phyloP scores from a whole-genome alignment of 805 yeast species.

The Pichia cabralensis region DNA sequence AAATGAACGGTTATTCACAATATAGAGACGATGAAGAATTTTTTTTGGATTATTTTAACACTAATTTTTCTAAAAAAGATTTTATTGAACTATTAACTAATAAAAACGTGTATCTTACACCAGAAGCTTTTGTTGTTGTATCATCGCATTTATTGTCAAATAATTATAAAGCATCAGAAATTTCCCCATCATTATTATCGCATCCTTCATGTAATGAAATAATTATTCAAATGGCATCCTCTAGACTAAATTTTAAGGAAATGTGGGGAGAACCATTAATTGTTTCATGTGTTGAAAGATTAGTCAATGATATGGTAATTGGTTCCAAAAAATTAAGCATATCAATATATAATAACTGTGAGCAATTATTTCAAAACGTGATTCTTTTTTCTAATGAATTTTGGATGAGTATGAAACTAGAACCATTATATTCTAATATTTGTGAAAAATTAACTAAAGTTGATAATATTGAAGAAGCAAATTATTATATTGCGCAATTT shows the following conservation, averaged over 20 bases:
- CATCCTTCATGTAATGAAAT: constrained; percentile 12
- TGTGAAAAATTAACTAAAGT: constrained; percentile 9
- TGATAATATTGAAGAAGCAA: constrained; percentile 14
- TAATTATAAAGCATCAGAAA: constrained; percentile 1
- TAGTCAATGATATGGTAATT: constrained; percentile 19
- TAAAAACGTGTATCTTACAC: constrained; percentile 4
- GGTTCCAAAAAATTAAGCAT: constrained; percentile 9
- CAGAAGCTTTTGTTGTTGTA: constrained; percentile 13
- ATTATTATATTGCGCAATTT: constrained; percentile 16
- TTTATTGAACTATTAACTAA: constrained; percentile 9
- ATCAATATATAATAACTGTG: constrained; percentile 16
- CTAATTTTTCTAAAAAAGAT: constrained; percentile 12
- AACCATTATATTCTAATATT: constrained; percentile 14
- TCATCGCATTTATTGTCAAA: constrained; percentile 11
- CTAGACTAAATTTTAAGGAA: constrained; percentile 13
- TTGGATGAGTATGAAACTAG: constrained; percentile 19
- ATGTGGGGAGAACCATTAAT: constrained; percentile 15
- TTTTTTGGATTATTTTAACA: constrained; percentile 28
- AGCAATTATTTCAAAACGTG: constrained; percentile 12
- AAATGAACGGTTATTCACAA: constrained; percentile 25
- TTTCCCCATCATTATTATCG: constrained; percentile 12
- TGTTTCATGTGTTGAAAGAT: constrained; percentile 14
- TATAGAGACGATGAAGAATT: constrained; percentile 28
- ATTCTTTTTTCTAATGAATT: constrained; percentile 18
- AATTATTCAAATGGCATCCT: constrained; percentile 12